Conservation (phyloP, 2,329 filamentous ascomycete genomes). For the Stachybotrys elegans region DNA sequence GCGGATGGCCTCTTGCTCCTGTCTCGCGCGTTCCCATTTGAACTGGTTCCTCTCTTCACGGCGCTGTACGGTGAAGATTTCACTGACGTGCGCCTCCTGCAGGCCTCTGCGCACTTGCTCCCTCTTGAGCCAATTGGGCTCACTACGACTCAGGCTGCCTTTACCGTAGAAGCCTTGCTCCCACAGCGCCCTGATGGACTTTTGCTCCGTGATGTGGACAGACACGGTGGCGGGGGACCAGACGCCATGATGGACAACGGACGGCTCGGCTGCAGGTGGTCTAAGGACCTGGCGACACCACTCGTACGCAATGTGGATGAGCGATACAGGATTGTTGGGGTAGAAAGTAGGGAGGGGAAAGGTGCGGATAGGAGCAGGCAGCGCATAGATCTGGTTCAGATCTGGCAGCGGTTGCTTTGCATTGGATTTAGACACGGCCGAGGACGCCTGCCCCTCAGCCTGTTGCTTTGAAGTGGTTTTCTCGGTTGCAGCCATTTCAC, state of each 20-base stretch:
- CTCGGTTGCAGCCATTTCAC: slow-evolving; percentile 38
- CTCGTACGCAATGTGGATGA: slow-evolving; percentile 73
- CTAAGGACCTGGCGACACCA: slow-evolving; percentile 71
- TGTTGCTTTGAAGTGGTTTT: slow-evolving; percentile 13
- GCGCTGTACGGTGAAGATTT: slow-evolving; percentile 71
- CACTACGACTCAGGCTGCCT: slow-evolving; percentile 85
- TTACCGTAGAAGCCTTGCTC: slow-evolving; percentile 98
- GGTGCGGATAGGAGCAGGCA: slow-evolving; percentile 73
- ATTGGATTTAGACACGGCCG: slow-evolving; percentile 8
- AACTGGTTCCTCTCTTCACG: slow-evolving; percentile 76
- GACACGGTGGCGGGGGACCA: slow-evolving; percentile 81
- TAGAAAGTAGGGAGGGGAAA: slow-evolving; percentile 85
- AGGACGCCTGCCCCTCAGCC: slow-evolving; percentile 10
- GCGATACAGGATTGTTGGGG: slow-evolving; percentile 85
- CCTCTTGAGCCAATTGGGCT: slow-evolving; percentile 85
- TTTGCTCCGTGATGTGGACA: slow-evolving; percentile 74
- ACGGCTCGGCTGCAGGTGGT: slow-evolving; percentile 59
- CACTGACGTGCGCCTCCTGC: slow-evolving; percentile 65
- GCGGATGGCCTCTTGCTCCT: slow-evolving; percentile 79
- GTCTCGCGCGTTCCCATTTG: slow-evolving; percentile 88
- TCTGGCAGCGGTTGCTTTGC: slow-evolving; percentile 28
- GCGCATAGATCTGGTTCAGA: slow-evolving; percentile 71
- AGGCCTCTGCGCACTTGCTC: slow-evolving; percentile 70
- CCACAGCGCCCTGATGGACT: slow-evolving; percentile 78
- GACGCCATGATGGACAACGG: slow-evolving; percentile 62